Evolutionary conservation across 2,329 filamentous ascomycete species (phyloP), one percentile per base, ranked within the genome.

Genomic region (Cytospora mali): DNA sequence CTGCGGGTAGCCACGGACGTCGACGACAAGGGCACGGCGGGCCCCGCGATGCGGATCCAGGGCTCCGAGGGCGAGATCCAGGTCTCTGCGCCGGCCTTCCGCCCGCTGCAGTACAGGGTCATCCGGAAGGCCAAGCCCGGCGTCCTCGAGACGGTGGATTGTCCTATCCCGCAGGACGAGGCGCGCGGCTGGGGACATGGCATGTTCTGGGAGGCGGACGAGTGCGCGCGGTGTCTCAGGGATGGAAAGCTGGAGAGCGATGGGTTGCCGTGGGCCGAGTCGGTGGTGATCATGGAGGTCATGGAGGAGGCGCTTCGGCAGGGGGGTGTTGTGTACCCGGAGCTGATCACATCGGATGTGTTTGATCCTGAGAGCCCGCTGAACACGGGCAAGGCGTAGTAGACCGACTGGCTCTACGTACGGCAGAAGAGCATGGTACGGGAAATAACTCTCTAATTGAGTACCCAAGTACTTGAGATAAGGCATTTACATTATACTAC

Each of bases 31-130:
- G 82, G 83, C 68, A 83, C 80, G 18, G 82, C 82, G 42, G 83
- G 85, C 1, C 87, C 92, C 0, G 81, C 88, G 21, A 88, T 94
- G 72, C 88, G 90, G 67, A 91, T 96, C 69, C 90, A 94, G 76
- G 92, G 92, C 48, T 86, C 88, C 35, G 82, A 85, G 66, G 92
- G 92, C 66, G 92, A 96, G 78, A 91, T 96, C 69, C 90, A 94
- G 71, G 88, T 96, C 66, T 84, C 83, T 69, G 87, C 87, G 33
- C 88, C 88, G 1, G 86, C 90, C 0, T 96, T 81, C 80, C 82
- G 85, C 18, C 92, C 92, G 2, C 79, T 81, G 25, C 79, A 82
- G 68, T 92, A 88, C 74, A 83, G 80, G 59, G 75, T 93, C 58
- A 82, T 93, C 68, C 82, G 79, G 69, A 77, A 77, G 67, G 81